Evolutionary conservation across 768 basidiomycete genomes (phyloP).

Genomic region (Suillus ampliporus): DNA sequence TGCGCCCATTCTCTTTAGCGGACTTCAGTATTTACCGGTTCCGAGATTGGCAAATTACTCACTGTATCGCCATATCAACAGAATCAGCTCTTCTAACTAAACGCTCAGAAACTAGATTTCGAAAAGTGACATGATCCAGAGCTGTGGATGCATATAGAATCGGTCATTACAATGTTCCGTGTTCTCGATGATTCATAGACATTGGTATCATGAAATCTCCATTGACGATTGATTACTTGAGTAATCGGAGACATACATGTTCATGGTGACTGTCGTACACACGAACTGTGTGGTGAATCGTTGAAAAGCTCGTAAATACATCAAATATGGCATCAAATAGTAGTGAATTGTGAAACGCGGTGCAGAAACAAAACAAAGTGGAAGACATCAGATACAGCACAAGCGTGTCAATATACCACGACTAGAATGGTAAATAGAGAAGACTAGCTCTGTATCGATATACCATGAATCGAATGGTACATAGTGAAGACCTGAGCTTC

Average conservation of each 20-base stretch:
- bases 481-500: neutral
- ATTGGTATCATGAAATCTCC: neutral
- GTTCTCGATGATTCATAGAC: neutral
- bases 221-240: neutral
- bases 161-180: neutral
- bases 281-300: neutral
- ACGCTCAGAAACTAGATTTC: too few species aligned
- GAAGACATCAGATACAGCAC: neutral
- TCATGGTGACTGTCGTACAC: neutral
- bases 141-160: neutral
- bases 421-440: neutral
- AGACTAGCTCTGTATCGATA: conserved; percentile 1
- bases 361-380: neutral
- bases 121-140: neutral
- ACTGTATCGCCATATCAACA: neutral
- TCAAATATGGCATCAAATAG: neutral
- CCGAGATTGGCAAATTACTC: neutral
- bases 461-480: neutral
- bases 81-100: neutral
- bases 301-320: neutral
- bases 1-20: neutral
- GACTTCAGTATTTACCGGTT: neutral
- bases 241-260: neutral
- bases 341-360: neutral
- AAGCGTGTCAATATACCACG: neutral